Conservation (phyloP, 192 early-diverging fungal species). For the Cetraspora pellucida region DNA sequence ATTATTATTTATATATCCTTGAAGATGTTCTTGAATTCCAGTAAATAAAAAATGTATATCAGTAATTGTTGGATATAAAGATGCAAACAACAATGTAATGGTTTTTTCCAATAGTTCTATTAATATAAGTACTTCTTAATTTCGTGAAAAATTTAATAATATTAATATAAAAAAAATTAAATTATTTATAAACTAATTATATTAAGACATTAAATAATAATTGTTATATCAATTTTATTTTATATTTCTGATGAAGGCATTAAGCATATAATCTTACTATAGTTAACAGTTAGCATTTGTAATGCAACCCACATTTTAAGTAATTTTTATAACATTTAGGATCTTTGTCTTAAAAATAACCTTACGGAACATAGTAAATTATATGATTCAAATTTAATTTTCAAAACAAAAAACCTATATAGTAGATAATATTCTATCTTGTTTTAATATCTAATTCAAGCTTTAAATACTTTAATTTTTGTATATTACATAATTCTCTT, state of each 20-base stretch:
- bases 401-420: too few species aligned
- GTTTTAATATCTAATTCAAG: not conserved
- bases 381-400: too few species aligned
- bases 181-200: too few species aligned
- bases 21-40: slow-evolving; percentile 1
- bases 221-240: not conserved
- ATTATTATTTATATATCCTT: not conserved
- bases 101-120: not conserved
- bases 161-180: too few species aligned
- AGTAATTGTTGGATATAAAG: not conserved
- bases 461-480: not conserved
- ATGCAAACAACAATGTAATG: not conserved
- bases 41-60: not conserved
- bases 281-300: not conserved
- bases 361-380: too few species aligned
- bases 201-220: too few species aligned
- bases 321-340: too few species aligned
- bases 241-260: too few species aligned
- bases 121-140: not conserved
- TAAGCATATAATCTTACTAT: not conserved
- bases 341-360: too few species aligned
- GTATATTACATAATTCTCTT: not conserved
- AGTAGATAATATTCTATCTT: not conserved
- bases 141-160: not conserved
- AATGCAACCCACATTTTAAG: too few species aligned